These are phyloP conservation scores for Ascochyta clinopodiicola DNA, from an alignment of 2,329 filamentous ascomycete species.

Conservation along the genomic window DNA sequence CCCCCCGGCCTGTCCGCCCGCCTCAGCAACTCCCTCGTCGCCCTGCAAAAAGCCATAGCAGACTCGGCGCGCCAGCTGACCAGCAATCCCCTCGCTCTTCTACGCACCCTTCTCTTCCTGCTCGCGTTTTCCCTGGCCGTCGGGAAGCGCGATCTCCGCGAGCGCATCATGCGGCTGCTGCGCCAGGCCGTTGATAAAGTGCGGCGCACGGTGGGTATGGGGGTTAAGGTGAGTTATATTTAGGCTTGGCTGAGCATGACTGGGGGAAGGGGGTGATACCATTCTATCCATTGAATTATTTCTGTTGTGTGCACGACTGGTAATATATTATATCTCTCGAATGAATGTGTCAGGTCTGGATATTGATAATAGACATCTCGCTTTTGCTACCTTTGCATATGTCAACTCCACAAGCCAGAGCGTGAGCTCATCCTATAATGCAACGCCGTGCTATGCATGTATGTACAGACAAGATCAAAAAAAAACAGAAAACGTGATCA, in stretches of 20 bases:
- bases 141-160: conserved; percentile 74
- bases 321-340: too few relatives aligned
- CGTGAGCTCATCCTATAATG: too few relatives aligned
- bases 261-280: too few relatives aligned
- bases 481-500: too few relatives aligned
- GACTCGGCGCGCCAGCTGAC: conserved; percentile 60
- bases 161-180: conserved; percentile 73
- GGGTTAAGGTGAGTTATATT: conserved; percentile 96
- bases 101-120: conserved; percentile 77
- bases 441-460: too few relatives aligned
- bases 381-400: too few relatives aligned
- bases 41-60: conserved; percentile 58
- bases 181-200: conserved; percentile 80
- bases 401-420: too few relatives aligned
- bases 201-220: conserved; percentile 88
- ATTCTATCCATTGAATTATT: too few relatives aligned
- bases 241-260: conserved; percentile 46
- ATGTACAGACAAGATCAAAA: too few relatives aligned
- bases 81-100: conserved; percentile 61
- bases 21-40: conserved; percentile 52
- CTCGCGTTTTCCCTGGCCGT: conserved; percentile 79
- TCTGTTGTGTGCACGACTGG: too few relatives aligned
- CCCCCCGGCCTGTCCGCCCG: conserved; percentile 51
- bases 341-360: too few relatives aligned
- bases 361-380: too few relatives aligned